phyloP scores from a whole-genome alignment of 192 early-diverging fungal genomes.

The Coemansia sp. region DNA sequence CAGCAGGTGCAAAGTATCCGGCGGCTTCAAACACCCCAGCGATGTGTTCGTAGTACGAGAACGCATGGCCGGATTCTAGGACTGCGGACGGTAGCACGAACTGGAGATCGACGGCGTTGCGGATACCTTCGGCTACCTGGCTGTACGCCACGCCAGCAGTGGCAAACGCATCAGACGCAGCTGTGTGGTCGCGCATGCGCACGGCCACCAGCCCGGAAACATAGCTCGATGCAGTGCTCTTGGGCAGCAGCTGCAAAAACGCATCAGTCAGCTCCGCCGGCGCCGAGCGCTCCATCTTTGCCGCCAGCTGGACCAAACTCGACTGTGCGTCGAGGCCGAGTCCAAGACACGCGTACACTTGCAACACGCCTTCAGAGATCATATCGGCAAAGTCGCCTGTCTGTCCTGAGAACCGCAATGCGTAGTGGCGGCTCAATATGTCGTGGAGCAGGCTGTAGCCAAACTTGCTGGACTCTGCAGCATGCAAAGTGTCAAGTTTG shows the following conservation, averaged over 20 bases:
- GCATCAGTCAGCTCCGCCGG: slow-evolving; percentile 34
- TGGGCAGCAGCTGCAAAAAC: slow-evolving; percentile 33
- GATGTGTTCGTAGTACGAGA: slow-evolving; percentile 41
- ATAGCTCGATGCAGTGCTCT: slow-evolving; percentile 37
- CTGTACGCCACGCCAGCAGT: slow-evolving; percentile 33
- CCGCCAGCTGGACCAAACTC: slow-evolving; percentile 31
- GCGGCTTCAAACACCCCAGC: slow-evolving; percentile 42
- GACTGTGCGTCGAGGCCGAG: slow-evolving; percentile 11
- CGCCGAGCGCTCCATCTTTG: slow-evolving; percentile 28
- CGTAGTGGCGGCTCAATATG: slow-evolving; percentile 18
- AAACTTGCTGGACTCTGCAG: slow-evolving; percentile 9
- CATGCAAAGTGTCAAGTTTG: not conserved
- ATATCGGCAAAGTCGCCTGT: slow-evolving; percentile 44
- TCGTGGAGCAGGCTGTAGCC: slow-evolving; percentile 48
- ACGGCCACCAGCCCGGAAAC: slow-evolving; percentile 33
- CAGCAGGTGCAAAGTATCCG: slow-evolving; percentile 2
- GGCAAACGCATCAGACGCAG: slow-evolving; percentile 34
- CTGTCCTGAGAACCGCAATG: slow-evolving; percentile 23
- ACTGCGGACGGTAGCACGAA: slow-evolving; percentile 26
- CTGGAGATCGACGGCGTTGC: slow-evolving; percentile 28
- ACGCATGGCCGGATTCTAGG: slow-evolving; percentile 18
- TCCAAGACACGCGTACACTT: slow-evolving; percentile 27
- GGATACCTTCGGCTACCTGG: slow-evolving; percentile 17
- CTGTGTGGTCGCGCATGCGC: slow-evolving; percentile 32
- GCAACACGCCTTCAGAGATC: slow-evolving; percentile 38